Percentiles rank a stretch among this genome's conserved stretches.
Conservation (phyloP, 805 yeast species). For the Myxozyma lipomycoides region DNA sequence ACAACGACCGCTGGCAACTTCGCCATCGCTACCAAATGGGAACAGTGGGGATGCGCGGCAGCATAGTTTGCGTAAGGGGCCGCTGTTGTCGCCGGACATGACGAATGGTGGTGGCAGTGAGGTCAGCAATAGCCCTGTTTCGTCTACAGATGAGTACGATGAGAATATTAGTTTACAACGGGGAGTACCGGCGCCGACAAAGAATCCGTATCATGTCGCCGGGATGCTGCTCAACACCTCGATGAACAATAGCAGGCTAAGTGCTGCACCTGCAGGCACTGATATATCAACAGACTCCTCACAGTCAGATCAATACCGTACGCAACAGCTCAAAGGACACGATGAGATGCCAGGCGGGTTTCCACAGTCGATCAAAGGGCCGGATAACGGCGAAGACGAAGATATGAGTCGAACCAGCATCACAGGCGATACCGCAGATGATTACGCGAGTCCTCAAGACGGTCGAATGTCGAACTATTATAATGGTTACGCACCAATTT, state of each 20-base stretch:
- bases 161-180: conserved; percentile 2
- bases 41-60: too few relatives aligned
- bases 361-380: too few relatives aligned
- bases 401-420: not conserved
- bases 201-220: not conserved
- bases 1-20: conserved; percentile 9
- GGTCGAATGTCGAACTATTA: not conserved
- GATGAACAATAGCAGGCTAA: not conserved
- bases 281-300: not conserved
- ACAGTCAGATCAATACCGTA: not conserved
- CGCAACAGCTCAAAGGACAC: not conserved
- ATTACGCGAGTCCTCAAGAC: not conserved
- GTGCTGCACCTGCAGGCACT: not conserved
- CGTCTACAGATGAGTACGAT: too few relatives aligned
- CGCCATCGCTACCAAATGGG: too few relatives aligned
- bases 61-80: too few relatives aligned
- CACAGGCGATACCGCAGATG: not conserved
- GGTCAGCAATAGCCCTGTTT: too few relatives aligned
- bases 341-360: not conserved
- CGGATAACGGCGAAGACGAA: conserved; percentile 2
- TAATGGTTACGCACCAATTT: not conserved
- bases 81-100: too few relatives aligned
- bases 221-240: not conserved
- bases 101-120: too few relatives aligned
- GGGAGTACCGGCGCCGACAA: conserved; percentile 4